phyloP scores from a whole-genome alignment of 306 rosid species.

The Cucurbita pepo region DNA sequence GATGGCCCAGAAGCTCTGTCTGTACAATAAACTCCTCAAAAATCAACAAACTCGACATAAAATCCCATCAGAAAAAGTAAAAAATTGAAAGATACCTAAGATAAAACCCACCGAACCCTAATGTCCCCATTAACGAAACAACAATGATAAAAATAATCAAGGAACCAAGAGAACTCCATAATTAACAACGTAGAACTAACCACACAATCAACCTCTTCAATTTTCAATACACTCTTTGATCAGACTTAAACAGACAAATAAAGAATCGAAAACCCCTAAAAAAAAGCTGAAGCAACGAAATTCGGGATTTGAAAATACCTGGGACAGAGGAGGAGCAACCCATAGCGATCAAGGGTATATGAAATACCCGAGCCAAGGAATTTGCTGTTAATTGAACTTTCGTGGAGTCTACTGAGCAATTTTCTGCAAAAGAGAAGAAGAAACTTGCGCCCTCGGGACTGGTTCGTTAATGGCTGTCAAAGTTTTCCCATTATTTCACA shows the following conservation, averaged over 20 bases:
- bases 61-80: background rate
- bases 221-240: background rate
- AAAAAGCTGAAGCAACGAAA: background rate
- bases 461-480: conserved; percentile 6
- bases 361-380: background rate
- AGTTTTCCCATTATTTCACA: background rate
- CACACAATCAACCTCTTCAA: background rate
- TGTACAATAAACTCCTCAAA: conserved; percentile 20
- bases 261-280: background rate
- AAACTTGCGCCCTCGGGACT: background rate
- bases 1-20: conserved; percentile 52
- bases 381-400: background rate
- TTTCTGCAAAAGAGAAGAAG: background rate
- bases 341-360: conserved; percentile 15
- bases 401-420: background rate
- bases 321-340: conserved; percentile 77
- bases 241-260: background rate
- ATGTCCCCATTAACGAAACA: background rate
- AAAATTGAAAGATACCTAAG: background rate
- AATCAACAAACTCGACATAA: conserved; percentile 15
- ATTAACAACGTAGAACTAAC: background rate
- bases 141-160: background rate
- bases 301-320: conserved; percentile 19
- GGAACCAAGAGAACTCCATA: background rate
- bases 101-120: background rate